Percentiles rank a stretch among this genome's conserved stretches.
These are phyloP conservation scores for Penicillium sp. DNA, from an alignment of 2,329 filamentous ascomycete genomes.

Conservation along the genomic window DNA sequence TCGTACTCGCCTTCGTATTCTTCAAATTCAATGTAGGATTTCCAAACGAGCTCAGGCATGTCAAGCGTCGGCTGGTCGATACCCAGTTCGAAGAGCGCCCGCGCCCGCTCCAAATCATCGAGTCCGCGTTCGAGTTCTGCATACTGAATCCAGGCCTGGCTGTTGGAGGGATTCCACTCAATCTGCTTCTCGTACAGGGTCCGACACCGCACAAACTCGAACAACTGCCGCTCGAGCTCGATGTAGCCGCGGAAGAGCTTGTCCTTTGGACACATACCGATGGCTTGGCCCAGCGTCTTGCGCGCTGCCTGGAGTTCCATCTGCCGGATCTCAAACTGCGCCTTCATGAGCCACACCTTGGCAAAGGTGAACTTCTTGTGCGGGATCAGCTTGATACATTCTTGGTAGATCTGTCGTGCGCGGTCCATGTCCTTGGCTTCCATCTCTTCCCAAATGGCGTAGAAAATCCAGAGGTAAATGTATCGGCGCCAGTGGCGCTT, in stretches of 20 bases:
- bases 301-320: constrained; percentile 77
- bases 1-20: constrained; percentile 94
- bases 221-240: constrained; percentile 87
- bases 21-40: constrained; percentile 98
- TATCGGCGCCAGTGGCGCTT: constrained; percentile 97
- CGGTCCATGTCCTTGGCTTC: constrained; percentile 77
- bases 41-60: constrained; percentile 98
- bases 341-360: constrained; percentile 93
- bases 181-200: constrained; percentile 93
- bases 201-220: constrained; percentile 89
- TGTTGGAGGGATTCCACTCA: constrained; percentile 87
- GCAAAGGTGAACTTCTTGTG: constrained; percentile 98
- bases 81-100: constrained; percentile 90
- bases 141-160: constrained; percentile 94
- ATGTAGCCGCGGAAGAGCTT: constrained; percentile 94
- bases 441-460: constrained; percentile 92
- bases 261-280: constrained; percentile 95
- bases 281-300: constrained; percentile 85
- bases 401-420: constrained; percentile 86
- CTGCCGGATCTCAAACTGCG: constrained; percentile 90
- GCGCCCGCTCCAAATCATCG: constrained; percentile 83
- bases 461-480: constrained; percentile 98
- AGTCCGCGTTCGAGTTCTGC: constrained; percentile 89
- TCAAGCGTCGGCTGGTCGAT: constrained; percentile 81
- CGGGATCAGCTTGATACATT: constrained; percentile 83